These are phyloP conservation scores for Tulasnella sp. DNA, from an alignment of 768 basidiomycete species.

Conservation along the genomic window DNA sequence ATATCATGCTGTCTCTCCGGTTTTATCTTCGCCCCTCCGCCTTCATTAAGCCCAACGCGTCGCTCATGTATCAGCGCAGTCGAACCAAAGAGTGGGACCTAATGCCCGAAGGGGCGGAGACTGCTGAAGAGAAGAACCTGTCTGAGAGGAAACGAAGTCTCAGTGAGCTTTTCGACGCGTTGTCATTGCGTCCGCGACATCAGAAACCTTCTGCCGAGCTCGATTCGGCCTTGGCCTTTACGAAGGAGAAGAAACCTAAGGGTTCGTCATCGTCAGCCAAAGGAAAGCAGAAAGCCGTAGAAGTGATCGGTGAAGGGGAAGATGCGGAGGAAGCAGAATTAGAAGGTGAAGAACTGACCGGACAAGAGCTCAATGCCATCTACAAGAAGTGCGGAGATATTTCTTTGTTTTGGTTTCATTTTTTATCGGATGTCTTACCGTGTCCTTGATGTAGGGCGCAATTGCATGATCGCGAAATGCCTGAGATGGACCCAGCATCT, in stretches of 20 bases:
- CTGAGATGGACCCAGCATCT: conserved; percentile 73
- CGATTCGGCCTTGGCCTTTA: conserved; percentile 38
- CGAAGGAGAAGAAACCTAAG: conserved; percentile 39
- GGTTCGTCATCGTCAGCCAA: conserved; percentile 37
- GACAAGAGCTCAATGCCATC: conserved; percentile 75
- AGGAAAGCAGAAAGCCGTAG: conserved; percentile 44
- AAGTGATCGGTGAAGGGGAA: conserved; percentile 75
- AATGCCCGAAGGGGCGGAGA: conserved; percentile 77
- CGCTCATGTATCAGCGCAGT: conserved; percentile 18
- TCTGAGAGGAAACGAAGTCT: conserved; percentile 76
- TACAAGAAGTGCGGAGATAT: conserved; percentile 64
- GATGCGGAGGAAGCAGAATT: conserved; percentile 73
- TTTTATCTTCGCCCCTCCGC: conserved; percentile 10
- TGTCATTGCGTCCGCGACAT: conserved; percentile 63
- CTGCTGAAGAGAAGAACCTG: conserved; percentile 68
- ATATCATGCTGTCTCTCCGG: conserved; percentile 63
- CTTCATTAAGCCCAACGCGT: conserved; percentile 17
- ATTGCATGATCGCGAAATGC: conserved; percentile 67
- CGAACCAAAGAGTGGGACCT: conserved; percentile 32
- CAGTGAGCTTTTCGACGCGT: conserved; percentile 63
- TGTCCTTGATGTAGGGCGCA: conserved; percentile 59
- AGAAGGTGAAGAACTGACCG: conserved; percentile 72
- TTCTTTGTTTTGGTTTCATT: too few species aligned
- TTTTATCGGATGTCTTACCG: conserved; percentile 22
- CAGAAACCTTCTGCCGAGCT: conserved; percentile 38